Evolutionary conservation across 2,329 filamentous ascomycete genomes (phyloP), one percentile per base, ranked within the genome.

Genomic region (Rutstroemia sp.): DNA sequence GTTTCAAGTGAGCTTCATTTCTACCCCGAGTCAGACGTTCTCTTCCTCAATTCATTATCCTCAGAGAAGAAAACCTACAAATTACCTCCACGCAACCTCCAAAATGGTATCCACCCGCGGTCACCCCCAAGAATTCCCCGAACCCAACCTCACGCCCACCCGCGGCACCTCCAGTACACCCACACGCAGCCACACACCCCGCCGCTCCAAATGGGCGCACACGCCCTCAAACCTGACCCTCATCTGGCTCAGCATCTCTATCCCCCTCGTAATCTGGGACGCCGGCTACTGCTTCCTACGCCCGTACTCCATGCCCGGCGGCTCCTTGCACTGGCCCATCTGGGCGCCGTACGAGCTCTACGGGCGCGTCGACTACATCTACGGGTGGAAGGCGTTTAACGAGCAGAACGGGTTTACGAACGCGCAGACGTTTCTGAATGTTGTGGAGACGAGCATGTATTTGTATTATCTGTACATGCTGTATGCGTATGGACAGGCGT

Each of bases 201-300:
- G 65, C 63, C 58, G 53, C 27, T 3, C 8, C 47, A 56, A 61
- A 58, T 83, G 82, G 81, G 74, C 78, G 10, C 84, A 88, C 66
- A 82, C 78, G 0, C 80, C 82, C 3, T 80, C 80, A 12, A 78
- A 78, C 52, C 67, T 83, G 12, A 75, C 81, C 14, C 73, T 84
- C 18, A 64, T 80, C 45, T 88, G 85, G 85, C 76, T 88, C 12
- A 64, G 75, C 16, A 62, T 86, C 58, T 84, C 82, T n/a, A 71
- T 86, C 1, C 84, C 83, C 0, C 72, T 87, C 12, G 83, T 88
- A n/a, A 65, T 80, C 7, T 88, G 85, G 86, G 86, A 88, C 65
- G 6, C 88, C 83, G 86, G 86, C 88, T 66, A 75, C 76, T 2
- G 72, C 75, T 70, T 88, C 49, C 71, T 86, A 39, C 83, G 86